Percentiles rank a stretch among this genome's conserved stretches.
Evolutionary conservation across 163 green algal genomes (phyloP).

Genomic region (Chlamydomonas reinhardtii): DNA sequence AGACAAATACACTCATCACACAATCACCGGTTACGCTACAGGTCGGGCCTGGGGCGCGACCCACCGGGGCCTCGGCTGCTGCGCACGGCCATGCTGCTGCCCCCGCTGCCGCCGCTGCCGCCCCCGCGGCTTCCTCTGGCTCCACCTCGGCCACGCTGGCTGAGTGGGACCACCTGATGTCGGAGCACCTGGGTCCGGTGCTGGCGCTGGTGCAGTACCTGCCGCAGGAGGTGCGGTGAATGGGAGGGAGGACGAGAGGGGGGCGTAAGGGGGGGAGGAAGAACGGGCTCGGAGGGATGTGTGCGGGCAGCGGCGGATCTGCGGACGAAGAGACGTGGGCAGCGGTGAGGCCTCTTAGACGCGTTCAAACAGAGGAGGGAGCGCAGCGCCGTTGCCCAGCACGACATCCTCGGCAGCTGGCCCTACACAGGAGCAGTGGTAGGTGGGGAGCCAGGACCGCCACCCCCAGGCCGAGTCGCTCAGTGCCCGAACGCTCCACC

Average conservation of each 20-base stretch:
- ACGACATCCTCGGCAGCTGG: too few relatives aligned
- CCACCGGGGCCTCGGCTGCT: too few relatives aligned
- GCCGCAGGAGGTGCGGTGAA: background rate
- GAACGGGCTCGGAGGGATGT: too few relatives aligned
- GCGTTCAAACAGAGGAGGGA: too few relatives aligned
- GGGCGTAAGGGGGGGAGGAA: background rate
- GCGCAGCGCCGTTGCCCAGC: too few relatives aligned
- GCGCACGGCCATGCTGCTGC: background rate
- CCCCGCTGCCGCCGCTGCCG: background rate
- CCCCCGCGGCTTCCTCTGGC: background rate
- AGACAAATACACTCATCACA: background rate
- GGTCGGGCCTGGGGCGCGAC: background rate
- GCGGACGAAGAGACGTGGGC: too few relatives aligned
- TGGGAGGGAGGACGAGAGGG: background rate
- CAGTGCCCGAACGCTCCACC: too few relatives aligned
- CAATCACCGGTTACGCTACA: background rate
- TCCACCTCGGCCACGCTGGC: background rate
- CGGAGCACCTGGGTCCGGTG: slow-evolving; percentile 17
- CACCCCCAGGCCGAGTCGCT: too few relatives aligned
- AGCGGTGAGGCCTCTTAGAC: too few relatives aligned
- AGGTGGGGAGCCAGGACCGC: too few relatives aligned
- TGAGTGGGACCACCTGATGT: slow-evolving; percentile 31
- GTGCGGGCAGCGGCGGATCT: too few relatives aligned
- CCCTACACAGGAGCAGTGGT: too few relatives aligned
- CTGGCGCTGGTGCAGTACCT: background rate